These are phyloP conservation scores for Eucalyptus marginata DNA, from an alignment of 345 rosid species.

Conservation along the genomic window DNA sequence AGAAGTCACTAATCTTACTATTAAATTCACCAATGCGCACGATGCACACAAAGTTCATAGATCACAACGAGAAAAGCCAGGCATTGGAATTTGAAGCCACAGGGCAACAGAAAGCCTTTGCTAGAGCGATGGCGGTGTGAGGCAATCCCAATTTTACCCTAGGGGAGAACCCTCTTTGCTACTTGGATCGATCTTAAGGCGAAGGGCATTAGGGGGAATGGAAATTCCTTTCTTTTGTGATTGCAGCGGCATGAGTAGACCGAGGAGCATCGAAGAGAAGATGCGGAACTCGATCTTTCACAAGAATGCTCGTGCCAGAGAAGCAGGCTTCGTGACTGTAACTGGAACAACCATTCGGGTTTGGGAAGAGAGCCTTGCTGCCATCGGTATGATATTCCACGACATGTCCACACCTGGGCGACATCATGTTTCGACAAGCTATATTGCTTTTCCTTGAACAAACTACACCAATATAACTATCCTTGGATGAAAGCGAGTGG, in stretches of 20 bases:
- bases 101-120: slow-evolving; percentile 69
- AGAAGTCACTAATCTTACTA: background rate
- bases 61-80: background rate
- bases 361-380: background rate
- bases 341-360: background rate
- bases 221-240: background rate
- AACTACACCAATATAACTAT: background rate
- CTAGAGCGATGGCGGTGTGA: slow-evolving; percentile 69
- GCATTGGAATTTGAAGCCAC: slow-evolving; percentile 24
- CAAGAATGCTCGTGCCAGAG: background rate
- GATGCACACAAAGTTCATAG: background rate
- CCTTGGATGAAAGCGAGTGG: too few relatives aligned
- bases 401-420: background rate
- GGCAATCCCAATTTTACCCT: slow-evolving; percentile 81
- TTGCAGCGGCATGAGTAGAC: background rate
- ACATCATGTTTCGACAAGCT: background rate
- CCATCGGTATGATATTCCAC: background rate
- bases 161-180: slow-evolving; percentile 79
- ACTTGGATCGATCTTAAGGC: slow-evolving; percentile 24
- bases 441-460: background rate
- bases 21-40: background rate
- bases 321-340: background rate
- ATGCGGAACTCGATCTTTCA: background rate
- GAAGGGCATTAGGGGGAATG: background rate
- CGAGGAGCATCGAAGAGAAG: background rate